phyloP scores from a whole-genome alignment of 441 rosid genomes.

The Populus hybrid region DNA sequence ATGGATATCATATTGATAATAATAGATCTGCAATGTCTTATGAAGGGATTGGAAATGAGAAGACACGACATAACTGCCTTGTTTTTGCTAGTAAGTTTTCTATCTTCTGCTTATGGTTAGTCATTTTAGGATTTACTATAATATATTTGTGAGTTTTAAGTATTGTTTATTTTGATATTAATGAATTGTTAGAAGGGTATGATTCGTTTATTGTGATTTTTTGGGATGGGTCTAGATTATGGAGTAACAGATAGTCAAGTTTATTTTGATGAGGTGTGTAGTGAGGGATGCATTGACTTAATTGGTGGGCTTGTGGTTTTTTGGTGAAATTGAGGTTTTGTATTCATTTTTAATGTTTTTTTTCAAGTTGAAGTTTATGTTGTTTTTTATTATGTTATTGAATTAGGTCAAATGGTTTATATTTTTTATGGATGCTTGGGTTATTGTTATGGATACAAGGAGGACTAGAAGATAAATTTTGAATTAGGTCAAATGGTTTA shows the following conservation, averaged over 20 bases:
- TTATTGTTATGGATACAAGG: conserved; percentile 73
- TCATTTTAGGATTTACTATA: conserved; percentile 75
- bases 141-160: conserved; percentile 76
- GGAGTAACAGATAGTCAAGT: conserved; percentile 71
- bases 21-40: conserved; percentile 54
- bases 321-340: conserved; percentile 80
- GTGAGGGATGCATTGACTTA: conserved; percentile 85
- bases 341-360: conserved; percentile 79
- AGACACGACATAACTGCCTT: conserved; percentile 65
- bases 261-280: conserved; percentile 84
- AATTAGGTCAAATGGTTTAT: conserved; percentile 61
- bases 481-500: conserved; percentile 53
- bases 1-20: conserved; percentile 7
- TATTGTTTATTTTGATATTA: conserved; percentile 59
- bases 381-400: conserved; percentile 64
- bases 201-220: conserved; percentile 46
- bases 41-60: conserved; percentile 70
- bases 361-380: conserved; percentile 82
- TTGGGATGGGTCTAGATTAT: conserved; percentile 79
- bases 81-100: conserved; percentile 65
- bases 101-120: conserved; percentile 89
- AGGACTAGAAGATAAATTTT: conserved; percentile 82
- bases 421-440: conserved; percentile 83
- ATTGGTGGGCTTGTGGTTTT: conserved; percentile 82
- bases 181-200: conserved; percentile 63